Evolutionary conservation across 306 rosid genomes (phyloP).

Genomic region (Fagus sylvatica): DNA sequence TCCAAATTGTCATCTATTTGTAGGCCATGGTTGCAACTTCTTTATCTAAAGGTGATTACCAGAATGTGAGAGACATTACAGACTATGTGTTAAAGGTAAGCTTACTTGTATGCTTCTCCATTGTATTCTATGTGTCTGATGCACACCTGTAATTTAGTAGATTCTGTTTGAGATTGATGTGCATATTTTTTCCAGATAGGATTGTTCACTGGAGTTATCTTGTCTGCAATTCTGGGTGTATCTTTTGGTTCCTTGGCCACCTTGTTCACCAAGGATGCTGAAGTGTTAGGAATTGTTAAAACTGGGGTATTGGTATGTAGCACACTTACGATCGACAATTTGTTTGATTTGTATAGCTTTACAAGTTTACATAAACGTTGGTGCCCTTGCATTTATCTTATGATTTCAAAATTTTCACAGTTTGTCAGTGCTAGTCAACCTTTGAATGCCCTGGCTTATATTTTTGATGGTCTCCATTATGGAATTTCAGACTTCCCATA

Average conservation of each 20-base stretch:
- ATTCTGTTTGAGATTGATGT: slow-evolving; percentile 25
- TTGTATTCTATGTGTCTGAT: slow-evolving; percentile 22
- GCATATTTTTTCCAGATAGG: slow-evolving; percentile 64
- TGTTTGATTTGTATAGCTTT: slow-evolving; percentile 2
- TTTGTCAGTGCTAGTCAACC: slow-evolving; percentile 95
- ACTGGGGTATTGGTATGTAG: slow-evolving; percentile 73
- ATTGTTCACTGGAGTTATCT: slow-evolving; percentile 62
- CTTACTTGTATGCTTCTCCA: slow-evolving; percentile 11
- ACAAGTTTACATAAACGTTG: not conserved
- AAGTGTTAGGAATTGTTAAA: slow-evolving; percentile 71
- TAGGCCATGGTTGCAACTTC: slow-evolving; percentile 92
- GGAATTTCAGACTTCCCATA: slow-evolving; percentile 92
- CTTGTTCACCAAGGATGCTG: slow-evolving; percentile 80
- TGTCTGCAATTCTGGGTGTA: slow-evolving; percentile 67
- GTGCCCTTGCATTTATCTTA: slow-evolving; percentile 18
- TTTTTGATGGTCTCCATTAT: slow-evolving; percentile 89
- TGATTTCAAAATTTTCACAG: slow-evolving; percentile 39
- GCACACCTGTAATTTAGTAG: slow-evolving; percentile 8
- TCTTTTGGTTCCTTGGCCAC: slow-evolving; percentile 81
- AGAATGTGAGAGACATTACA: slow-evolving; percentile 68
- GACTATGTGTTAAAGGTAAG: slow-evolving; percentile 59
- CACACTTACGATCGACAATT: slow-evolving; percentile 17
- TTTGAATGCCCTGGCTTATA: slow-evolving; percentile 77
- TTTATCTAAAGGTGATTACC: slow-evolving; percentile 76
- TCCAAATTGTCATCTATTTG: slow-evolving; percentile 22